Base-by-base conservation (phyloP, 495 filamentous ascomycete species). In the Thermochaetoides thermophila region DNA sequence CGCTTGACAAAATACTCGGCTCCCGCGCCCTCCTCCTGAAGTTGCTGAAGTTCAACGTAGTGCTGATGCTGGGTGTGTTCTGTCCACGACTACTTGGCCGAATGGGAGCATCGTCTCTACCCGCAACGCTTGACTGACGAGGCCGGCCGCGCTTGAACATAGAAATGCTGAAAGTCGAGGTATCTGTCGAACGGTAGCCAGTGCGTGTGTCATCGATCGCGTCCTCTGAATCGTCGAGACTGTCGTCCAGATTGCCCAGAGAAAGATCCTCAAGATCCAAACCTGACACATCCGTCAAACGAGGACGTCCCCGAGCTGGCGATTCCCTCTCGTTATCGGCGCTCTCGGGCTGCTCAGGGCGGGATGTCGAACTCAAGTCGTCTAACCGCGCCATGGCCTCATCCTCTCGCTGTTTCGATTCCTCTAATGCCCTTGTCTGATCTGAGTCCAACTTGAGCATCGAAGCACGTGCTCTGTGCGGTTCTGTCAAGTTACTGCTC, bases 51-150 rank as follows among this genome's bases (percentile, higher is more conserved):
- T 59, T 65, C 19, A 68, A 52, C 7, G 53, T 54, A 2, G 56
- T 57, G 37, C 53, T 59, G 16, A 60, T 39, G 34, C 48, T 59
- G n/a, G 61, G 59, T 9, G 63, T 68, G 29, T 49, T 60, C 8
- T 47, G 43, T 4, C 62, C 60, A 32, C 61, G 55, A 42, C 63
- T 68, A 39, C 62, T 64, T 16, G 62, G 63, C 24, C 63, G 49
- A 40, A 64, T 62, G 0, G 56, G 53, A 8, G 46, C 59, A 17
- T 63, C 60, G 17, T 57, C 56, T 20, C 60, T 50, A 12, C 54
- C 52, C 3, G 57, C 50, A 30, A 68, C 58, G 45, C 63, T 68
- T 19, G 58, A 60, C 18, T 57, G 53, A 18, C 61, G 56, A 15
- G 60, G 58, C 4, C 63, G 53, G n/a, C n/a, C n/a, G 24, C 58